phyloP scores from a whole-genome alignment of 768 basidiomycete species.

The Mycena kentingensis region DNA sequence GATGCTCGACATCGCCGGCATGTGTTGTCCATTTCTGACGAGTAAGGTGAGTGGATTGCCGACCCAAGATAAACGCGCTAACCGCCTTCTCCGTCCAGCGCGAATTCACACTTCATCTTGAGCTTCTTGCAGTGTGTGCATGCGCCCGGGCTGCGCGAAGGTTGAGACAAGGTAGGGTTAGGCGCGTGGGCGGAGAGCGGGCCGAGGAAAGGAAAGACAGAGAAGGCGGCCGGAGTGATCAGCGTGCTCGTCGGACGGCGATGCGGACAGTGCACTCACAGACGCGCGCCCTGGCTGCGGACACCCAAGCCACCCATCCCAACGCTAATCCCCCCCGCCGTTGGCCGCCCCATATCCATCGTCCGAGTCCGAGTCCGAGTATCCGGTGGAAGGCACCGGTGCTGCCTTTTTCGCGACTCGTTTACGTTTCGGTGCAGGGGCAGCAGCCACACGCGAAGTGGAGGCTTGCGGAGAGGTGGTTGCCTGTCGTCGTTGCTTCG shows the following conservation, averaged over 20 bases:
- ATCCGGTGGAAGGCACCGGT: constrained; percentile 18
- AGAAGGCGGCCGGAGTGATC: constrained; percentile 33
- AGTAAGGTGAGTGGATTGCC: background rate
- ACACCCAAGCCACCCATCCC: constrained; percentile 50
- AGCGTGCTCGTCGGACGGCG: constrained; percentile 19
- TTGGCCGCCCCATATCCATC: constrained; percentile 35
- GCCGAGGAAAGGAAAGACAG: constrained; percentile 4
- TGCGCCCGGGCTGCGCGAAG: constrained; percentile 64
- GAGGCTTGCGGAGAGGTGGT: constrained; percentile 7
- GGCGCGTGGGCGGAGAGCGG: constrained; percentile 5
- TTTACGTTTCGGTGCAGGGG: constrained; percentile 28
- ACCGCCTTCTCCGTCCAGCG: constrained; percentile 41
- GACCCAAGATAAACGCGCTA: background rate
- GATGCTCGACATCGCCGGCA: constrained; percentile 75
- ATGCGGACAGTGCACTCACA: constrained; percentile 14
- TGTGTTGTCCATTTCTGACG: constrained; percentile 49
- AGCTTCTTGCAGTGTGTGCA: constrained; percentile 87
- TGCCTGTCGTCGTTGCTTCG: constrained; percentile 16
- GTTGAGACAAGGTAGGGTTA: constrained; percentile 4
- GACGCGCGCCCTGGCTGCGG: constrained; percentile 26
- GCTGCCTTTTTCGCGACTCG: constrained; percentile 30
- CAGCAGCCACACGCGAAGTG: constrained; percentile 10
- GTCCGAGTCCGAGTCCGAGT: constrained; percentile 36
- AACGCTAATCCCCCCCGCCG: constrained; percentile 41
- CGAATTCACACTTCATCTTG: constrained; percentile 92